Conservation (phyloP, 495 filamentous ascomycete genomes). For the Oidiodendron maius region DNA sequence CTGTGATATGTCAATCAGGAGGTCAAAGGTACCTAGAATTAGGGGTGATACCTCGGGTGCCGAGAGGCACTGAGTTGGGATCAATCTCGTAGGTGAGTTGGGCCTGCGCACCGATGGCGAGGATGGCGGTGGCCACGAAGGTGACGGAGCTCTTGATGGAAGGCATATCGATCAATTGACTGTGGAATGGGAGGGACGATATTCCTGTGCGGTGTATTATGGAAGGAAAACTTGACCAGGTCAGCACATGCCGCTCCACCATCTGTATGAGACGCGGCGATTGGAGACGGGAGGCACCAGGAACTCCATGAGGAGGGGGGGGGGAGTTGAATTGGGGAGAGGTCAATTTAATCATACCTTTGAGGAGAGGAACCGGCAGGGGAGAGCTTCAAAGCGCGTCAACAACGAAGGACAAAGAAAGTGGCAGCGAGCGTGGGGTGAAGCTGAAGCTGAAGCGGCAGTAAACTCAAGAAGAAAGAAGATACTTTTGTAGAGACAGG, state of each 20-base stretch:
- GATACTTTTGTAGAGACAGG: too few relatives aligned
- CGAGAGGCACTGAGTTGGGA: conserved; percentile 46
- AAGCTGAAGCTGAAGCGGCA: background rate
- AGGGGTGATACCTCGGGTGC: conserved; percentile 38
- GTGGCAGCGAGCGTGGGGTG: conserved; percentile 5
- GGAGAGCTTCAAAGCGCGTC: too few relatives aligned
- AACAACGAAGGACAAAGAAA: too few relatives aligned
- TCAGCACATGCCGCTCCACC: too few relatives aligned
- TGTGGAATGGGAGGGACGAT: background rate
- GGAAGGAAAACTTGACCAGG: too few relatives aligned
- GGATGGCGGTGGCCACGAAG: conserved; percentile 36
- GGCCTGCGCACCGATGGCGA: conserved; percentile 32
- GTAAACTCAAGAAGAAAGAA: background rate
- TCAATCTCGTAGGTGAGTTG: conserved; percentile 45
- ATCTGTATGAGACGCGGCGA: too few relatives aligned
- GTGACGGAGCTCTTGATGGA: conserved; percentile 37
- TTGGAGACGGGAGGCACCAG: too few relatives aligned
- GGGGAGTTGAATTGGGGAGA: background rate
- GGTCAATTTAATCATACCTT: background rate
- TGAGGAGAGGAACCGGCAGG: too few relatives aligned
- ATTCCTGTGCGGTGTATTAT: too few relatives aligned
- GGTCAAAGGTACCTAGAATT: background rate
- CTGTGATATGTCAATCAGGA: conserved; percentile 7
- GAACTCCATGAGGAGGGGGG: too few relatives aligned
- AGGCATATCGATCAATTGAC: conserved; percentile 30